A percentile compares a stretch with the other conserved stretches of the same genome.
phyloP scores from a whole-genome alignment of 345 rosid species.

The Acer negundo region DNA sequence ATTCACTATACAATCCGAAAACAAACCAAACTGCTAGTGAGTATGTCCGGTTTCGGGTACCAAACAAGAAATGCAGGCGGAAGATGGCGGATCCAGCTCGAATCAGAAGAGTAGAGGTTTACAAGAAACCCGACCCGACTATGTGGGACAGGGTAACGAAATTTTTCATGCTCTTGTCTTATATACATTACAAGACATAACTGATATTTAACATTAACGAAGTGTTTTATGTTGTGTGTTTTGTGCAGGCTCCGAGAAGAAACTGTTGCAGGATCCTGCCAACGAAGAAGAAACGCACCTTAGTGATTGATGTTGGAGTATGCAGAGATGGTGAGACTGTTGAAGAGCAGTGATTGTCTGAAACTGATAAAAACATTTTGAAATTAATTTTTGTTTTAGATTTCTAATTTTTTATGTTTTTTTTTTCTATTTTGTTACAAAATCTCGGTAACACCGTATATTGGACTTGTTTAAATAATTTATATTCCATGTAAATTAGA shows the following conservation, averaged over 20 bases:
- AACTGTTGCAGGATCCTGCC: constrained; percentile 55
- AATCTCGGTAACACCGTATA: not conserved
- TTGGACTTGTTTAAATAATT: too few species aligned
- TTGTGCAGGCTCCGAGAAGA: constrained; percentile 56
- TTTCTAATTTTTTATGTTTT: not conserved
- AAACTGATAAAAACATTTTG: too few species aligned
- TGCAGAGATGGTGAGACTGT: constrained; percentile 48
- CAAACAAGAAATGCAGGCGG: constrained; percentile 46
- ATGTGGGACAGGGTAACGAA: constrained; percentile 51
- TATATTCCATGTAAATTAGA: too few species aligned
- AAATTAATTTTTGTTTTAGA: too few species aligned
- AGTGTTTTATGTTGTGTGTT: not conserved
- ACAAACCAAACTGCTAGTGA: constrained; percentile 41
- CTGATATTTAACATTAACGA: not conserved
- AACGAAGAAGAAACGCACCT: constrained; percentile 27
- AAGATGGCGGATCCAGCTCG: constrained; percentile 34
- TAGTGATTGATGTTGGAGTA: constrained; percentile 48
- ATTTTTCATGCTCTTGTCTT: not conserved
- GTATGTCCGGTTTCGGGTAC: constrained; percentile 31
- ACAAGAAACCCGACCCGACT: constrained; percentile 41
- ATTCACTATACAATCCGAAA: constrained; percentile 28
- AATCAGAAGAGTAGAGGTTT: constrained; percentile 39
- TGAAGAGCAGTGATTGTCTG: constrained; percentile 27
- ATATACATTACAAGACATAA: too few species aligned
- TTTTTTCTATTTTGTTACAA: not conserved